phyloP scores from a whole-genome alignment of 2,329 filamentous ascomycete species.

The Epichloe typhina region DNA sequence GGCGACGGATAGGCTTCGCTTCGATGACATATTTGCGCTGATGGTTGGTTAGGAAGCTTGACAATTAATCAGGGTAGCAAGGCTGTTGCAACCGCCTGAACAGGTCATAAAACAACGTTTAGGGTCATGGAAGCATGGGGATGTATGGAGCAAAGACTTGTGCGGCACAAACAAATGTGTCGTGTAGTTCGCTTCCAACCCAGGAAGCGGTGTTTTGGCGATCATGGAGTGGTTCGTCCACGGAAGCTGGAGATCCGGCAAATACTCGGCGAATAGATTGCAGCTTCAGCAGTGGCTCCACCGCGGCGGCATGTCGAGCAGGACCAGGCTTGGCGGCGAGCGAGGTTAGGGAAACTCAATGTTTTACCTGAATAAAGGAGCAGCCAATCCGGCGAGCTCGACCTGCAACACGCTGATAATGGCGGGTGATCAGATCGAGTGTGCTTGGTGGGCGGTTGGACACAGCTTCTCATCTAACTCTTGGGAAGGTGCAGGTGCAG shows the following conservation, averaged over 20 bases:
- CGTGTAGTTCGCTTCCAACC: background rate
- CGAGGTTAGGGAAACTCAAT: too few relatives aligned
- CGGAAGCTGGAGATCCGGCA: background rate
- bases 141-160: background rate
- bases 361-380: background rate
- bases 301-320: background rate
- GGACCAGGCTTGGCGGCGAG: background rate
- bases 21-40: slow-evolving; percentile 19
- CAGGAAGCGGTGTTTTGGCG: background rate
- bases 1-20: slow-evolving; percentile 21
- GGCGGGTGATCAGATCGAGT: too few relatives aligned
- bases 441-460: too few relatives aligned
- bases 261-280: background rate
- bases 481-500: too few relatives aligned
- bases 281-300: background rate
- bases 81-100: background rate
- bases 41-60: background rate
- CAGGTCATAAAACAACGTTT: background rate
- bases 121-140: background rate
- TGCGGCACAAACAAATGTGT: background rate
- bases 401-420: too few relatives aligned
- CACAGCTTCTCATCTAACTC: too few relatives aligned
- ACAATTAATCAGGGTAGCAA: background rate
- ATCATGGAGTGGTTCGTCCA: background rate
- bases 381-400: background rate